Conservation (phyloP, 805 yeast genomes). For the Yarrowia bubula region DNA sequence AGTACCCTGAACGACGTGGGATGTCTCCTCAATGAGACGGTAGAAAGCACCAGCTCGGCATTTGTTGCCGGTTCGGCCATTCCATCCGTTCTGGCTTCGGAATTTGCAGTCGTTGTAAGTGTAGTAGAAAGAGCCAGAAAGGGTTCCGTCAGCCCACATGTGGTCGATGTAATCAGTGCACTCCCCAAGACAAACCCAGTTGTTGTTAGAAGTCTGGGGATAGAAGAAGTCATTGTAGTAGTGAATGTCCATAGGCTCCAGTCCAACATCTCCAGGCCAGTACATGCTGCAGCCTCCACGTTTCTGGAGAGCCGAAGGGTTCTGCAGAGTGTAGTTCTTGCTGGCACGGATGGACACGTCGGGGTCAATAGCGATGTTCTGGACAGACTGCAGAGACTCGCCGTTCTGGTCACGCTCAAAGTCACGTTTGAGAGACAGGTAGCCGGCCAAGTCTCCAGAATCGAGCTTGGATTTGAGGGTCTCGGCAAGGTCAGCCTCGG, state of each 20-base stretch:
- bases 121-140: slow-evolving; percentile 62
- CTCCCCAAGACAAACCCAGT: slow-evolving; percentile 58
- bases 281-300: slow-evolving; percentile 21
- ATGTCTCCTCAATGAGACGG: neutral
- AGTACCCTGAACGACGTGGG: slow-evolving; percentile 16
- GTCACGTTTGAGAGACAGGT: neutral
- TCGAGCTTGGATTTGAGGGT: slow-evolving; percentile 1
- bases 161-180: slow-evolving; percentile 54
- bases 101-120: slow-evolving; percentile 33
- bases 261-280: slow-evolving; percentile 14
- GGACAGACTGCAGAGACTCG: neutral
- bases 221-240: slow-evolving; percentile 15
- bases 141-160: slow-evolving; percentile 56
- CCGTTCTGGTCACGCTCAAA: neutral
- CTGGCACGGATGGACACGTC: neutral
- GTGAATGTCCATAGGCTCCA: neutral
- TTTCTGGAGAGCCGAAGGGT: neutral
- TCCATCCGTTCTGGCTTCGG: slow-evolving; percentile 18
- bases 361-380: slow-evolving; percentile 1
- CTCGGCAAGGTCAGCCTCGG: slow-evolving; percentile 12
- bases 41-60: slow-evolving; percentile 17
- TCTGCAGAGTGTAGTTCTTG: slow-evolving; percentile 7
- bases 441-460: neutral
- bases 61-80: slow-evolving; percentile 8
- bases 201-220: slow-evolving; percentile 45